These are phyloP conservation scores for Durio zibethinus DNA, from an alignment of 345 rosid species.

Conservation along the genomic window DNA sequence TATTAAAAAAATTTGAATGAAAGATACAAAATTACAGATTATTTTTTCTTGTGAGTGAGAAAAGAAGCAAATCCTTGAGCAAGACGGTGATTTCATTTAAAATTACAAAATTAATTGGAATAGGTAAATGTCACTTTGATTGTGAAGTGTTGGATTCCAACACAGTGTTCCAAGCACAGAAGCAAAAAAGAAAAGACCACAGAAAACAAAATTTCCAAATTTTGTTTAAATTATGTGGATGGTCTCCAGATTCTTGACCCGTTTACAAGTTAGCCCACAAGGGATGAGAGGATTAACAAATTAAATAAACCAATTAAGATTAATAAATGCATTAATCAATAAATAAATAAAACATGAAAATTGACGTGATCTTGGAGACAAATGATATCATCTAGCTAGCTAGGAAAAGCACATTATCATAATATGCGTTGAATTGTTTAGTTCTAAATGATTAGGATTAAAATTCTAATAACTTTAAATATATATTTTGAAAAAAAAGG, in stretches of 20 bases:
- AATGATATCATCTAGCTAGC: not conserved
- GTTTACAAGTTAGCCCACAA: not conserved
- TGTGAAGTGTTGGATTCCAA: slow-evolving; percentile 25
- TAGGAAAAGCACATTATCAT: no score
- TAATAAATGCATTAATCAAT: no score
- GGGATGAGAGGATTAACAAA: not conserved
- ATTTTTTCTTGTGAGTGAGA: not conserved
- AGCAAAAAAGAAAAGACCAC: slow-evolving; percentile 22
- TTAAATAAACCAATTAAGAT: no score
- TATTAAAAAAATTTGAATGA: no score
- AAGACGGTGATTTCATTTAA: not conserved
- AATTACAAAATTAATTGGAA: not conserved
- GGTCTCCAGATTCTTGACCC: no score
- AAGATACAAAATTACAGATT: not conserved
- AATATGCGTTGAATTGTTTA: no score
- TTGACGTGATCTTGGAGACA: no score
- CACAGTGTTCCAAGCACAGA: slow-evolving; percentile 10
- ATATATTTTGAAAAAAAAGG: no score
- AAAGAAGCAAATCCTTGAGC: not conserved
- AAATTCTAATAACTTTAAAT: no score
- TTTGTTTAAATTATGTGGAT: not conserved
- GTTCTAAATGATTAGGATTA: no score
- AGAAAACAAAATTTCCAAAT: not conserved
- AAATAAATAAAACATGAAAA: no score
- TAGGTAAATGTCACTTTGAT: slow-evolving; percentile 13